phyloP scores from a whole-genome alignment of 495 filamentous ascomycete genomes.

The Wilcoxina mikolae region DNA sequence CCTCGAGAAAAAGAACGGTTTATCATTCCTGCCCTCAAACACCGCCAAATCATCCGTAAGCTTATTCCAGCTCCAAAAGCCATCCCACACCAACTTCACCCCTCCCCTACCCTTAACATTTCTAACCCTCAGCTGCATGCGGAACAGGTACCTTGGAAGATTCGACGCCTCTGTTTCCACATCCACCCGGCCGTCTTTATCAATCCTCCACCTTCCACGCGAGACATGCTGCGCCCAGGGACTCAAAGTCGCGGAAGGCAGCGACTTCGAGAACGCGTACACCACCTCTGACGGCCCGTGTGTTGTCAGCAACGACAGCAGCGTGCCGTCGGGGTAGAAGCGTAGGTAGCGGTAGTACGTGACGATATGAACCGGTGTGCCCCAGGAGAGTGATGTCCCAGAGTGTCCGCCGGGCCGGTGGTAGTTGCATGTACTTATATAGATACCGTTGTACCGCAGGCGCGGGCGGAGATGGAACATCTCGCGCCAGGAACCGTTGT shows the following conservation, averaged over 20 bases:
- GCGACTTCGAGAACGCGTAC: constrained; percentile 43
- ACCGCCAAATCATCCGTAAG: constrained; percentile 82
- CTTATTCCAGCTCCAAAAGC: constrained; percentile 81
- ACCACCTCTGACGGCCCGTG: constrained; percentile 74
- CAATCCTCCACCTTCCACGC: constrained; percentile 29
- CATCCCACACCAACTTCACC: constrained; percentile 77
- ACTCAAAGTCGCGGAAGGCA: constrained; percentile 16
- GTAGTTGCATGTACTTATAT: constrained; percentile 95
- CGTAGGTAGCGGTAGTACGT: constrained; percentile 95
- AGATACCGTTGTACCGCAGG: constrained; percentile 83
- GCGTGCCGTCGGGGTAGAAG: constrained; percentile 81
- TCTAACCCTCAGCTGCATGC: constrained; percentile 56
- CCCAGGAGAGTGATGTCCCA: constrained; percentile 30
- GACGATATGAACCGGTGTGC: constrained; percentile 80
- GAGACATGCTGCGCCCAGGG: constrained; percentile 29
- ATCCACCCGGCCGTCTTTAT: constrained; percentile 50
- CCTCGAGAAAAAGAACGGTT: constrained; percentile 73
- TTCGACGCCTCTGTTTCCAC: constrained; percentile 72
- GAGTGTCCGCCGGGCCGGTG: constrained; percentile 54
- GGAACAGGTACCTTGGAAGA: constrained; percentile 57
- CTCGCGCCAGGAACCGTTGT: constrained; percentile 38
- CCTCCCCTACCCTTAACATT: constrained; percentile 39
- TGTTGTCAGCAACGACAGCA: constrained; percentile 61
- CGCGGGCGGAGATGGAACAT: constrained; percentile 75
- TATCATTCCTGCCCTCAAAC: constrained; percentile 60